Percentiles rank a stretch among this genome's conserved stretches.
Conservation (phyloP, 139 green algal species). For the Tetraselmis striata region DNA sequence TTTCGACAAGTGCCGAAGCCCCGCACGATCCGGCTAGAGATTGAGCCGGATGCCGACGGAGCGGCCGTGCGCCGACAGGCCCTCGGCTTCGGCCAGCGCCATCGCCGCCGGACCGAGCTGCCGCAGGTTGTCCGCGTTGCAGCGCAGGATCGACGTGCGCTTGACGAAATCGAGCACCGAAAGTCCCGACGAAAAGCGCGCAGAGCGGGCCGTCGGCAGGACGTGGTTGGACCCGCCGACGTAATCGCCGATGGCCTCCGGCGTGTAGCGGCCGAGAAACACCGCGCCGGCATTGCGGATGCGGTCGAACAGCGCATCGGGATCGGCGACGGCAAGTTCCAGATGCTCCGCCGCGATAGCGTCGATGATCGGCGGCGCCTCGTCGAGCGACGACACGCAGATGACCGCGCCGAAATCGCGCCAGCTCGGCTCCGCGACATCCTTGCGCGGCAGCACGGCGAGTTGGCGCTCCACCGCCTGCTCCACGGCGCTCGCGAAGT, state of each 20-base stretch:
- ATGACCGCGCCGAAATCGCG: too few species aligned
- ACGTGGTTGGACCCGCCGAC: conserved; percentile 96
- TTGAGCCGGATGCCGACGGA: too few species aligned
- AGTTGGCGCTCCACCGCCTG: conserved; percentile 64
- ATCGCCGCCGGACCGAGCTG: too few species aligned
- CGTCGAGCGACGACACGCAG: too few species aligned
- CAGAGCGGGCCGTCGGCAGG: conserved; percentile 90
- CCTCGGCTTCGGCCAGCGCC: too few species aligned
- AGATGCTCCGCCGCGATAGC: conserved; percentile 96
- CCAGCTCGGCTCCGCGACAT: too few species aligned
- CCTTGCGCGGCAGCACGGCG: conserved; percentile 72
- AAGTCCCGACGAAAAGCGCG: conserved; percentile 17
- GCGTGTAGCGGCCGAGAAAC: conserved; percentile 60
- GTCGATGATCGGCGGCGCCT: too few species aligned
- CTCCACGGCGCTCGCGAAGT: not conserved
- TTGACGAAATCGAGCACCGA: conserved; percentile 25
- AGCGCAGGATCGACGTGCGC: conserved; percentile 31
- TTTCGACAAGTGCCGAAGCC: too few species aligned
- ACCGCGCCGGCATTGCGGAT: conserved; percentile 80
- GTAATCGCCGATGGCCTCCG: conserved; percentile 97
- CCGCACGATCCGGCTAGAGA: too few species aligned
- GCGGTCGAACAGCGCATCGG: conserved; percentile 73
- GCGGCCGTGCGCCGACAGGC: too few species aligned
- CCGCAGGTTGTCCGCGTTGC: too few species aligned
- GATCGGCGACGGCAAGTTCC: conserved; percentile 90